Evolutionary conservation across 2,329 filamentous ascomycete species (phyloP).

Genomic region (Scytalidium lignicola): DNA sequence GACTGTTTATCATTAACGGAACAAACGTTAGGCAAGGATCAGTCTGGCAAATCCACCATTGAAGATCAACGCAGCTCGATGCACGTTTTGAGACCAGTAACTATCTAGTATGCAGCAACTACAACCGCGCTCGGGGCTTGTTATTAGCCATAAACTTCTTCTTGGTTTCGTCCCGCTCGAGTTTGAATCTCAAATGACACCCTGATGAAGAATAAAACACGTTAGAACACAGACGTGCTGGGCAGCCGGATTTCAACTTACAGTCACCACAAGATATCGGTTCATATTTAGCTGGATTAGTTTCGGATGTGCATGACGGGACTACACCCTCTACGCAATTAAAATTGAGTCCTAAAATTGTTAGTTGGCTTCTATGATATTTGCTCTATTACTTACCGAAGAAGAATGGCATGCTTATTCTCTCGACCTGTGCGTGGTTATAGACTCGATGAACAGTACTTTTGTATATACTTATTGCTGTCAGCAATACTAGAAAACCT

Average conservation of each 20-base stretch:
- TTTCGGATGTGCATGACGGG: slow-evolving; percentile 39
- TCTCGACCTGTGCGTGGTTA: slow-evolving; percentile 34
- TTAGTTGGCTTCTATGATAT: background rate
- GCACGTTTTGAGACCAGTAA: too few relatives aligned
- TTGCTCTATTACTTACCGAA: slow-evolving; percentile 32
- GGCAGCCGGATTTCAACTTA: slow-evolving; percentile 14
- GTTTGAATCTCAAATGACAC: slow-evolving; percentile 27
- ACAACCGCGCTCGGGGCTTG: slow-evolving; percentile 23
- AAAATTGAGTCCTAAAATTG: slow-evolving; percentile 39
- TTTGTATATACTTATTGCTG: slow-evolving; percentile 31
- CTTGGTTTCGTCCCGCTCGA: slow-evolving; percentile 20
- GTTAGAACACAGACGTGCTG: background rate
- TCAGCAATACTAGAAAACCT: background rate
- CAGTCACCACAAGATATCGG: slow-evolving; percentile 46
- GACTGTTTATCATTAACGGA: too few relatives aligned
- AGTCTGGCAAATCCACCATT: too few relatives aligned
- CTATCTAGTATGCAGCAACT: slow-evolving; percentile 13
- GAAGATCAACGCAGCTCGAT: too few relatives aligned
- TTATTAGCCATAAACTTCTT: slow-evolving; percentile 12
- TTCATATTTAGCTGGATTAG: slow-evolving; percentile 43
- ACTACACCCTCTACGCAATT: slow-evolving; percentile 45
- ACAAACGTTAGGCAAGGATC: too few relatives aligned
- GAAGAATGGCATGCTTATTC: slow-evolving; percentile 53
- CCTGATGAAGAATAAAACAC: slow-evolving; percentile 8
- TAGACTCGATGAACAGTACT: slow-evolving; percentile 47